Evolutionary conservation across 768 basidiomycete species (phyloP), one percentile per base, ranked within the genome.

Genomic region (Suillus luteus): DNA sequence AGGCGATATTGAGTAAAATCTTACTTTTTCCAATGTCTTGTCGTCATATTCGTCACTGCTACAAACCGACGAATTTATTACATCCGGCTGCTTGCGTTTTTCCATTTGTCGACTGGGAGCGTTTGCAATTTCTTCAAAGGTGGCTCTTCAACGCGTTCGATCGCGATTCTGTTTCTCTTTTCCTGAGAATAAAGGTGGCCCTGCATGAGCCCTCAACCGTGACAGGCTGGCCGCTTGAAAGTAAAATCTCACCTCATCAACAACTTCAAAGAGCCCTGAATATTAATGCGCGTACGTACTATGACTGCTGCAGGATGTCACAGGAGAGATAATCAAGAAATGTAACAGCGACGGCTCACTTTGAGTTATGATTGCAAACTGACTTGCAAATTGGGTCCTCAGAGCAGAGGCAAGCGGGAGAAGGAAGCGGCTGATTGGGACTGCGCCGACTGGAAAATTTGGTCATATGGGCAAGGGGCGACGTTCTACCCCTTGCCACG

Each of bases 31-130:
- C 27, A 69, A 62, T 8, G 1, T 46, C 27, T 27, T 27, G 3
- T 27, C 27, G 24, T 73, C 73, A 9, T 27, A 27, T 27, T 64
- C 38, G 37, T 76, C 73, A 24, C 75, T 75, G 54, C 76, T 73
- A n/a, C 73, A 75, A 17, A 31, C 17, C 27, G 27, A 31, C 4
- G 67, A 66, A 44, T 76, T 66, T 38, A 67, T 71, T 55, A 76
- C 70, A 1, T 15, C 35, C 14, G 44, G 62, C 4, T 64, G 65
- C 55, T 72, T 72, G 33, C 73, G 70, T 62, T 75, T 76, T 44
- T 70, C 37, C 10, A 65, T 58, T n/a, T 5, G 24, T 5, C 59
- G 31, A 33, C 58, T 52, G 3, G 71, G 62, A n/a, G 24, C 62
- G 14, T 65, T 63, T 5, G 59, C 19, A 14, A 67, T 43, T 59